Evolutionary conservation across 2,329 filamentous ascomycete species (phyloP).

Genomic region (Penicillium verrucosum): DNA sequence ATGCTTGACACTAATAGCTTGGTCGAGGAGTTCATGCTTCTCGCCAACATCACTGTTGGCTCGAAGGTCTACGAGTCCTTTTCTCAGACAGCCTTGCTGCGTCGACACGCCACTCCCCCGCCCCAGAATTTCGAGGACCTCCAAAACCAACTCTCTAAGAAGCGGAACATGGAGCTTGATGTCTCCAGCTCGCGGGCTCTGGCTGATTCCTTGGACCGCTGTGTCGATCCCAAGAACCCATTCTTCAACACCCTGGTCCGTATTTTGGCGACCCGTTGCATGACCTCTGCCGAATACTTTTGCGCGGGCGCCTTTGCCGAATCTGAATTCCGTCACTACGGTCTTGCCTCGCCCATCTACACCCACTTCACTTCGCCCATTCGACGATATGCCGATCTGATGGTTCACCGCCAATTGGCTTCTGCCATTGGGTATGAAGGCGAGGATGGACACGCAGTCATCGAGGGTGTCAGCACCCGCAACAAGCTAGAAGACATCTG

Average conservation of each 20-base stretch:
- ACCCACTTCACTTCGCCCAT: conserved; percentile 98
- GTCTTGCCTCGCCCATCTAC: conserved; percentile 93
- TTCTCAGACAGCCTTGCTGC: conserved; percentile 90
- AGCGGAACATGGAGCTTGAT: conserved; percentile 73
- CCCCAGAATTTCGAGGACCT: conserved; percentile 97
- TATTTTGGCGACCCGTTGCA: conserved; percentile 96
- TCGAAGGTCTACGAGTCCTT: conserved; percentile 86
- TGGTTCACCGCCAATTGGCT: conserved; percentile 89
- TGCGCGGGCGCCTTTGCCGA: conserved; percentile 89
- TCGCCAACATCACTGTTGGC: conserved; percentile 94
- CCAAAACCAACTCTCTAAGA: conserved; percentile 82
- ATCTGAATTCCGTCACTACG: conserved; percentile 94
- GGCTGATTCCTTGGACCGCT: conserved; percentile 84
- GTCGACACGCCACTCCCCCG: conserved; percentile 86
- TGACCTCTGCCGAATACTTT: conserved; percentile 99
- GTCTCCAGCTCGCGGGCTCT: conserved; percentile 89
- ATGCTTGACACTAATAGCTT: conserved; percentile 94
- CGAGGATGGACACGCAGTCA: conserved; percentile 59
- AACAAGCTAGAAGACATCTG: conserved; percentile 88
- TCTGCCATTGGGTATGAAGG: conserved; percentile 85
- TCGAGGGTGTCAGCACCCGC: conserved; percentile 75
- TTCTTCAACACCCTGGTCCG: conserved; percentile 99
- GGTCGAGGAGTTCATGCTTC: conserved; percentile 98
- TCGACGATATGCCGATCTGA: conserved; percentile 92
- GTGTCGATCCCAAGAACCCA: conserved; percentile 73